Percentiles rank a stretch among this genome's conserved stretches.
phyloP scores from a whole-genome alignment of 73 alveolate genomes.

The Paraurostyla sp. region DNA sequence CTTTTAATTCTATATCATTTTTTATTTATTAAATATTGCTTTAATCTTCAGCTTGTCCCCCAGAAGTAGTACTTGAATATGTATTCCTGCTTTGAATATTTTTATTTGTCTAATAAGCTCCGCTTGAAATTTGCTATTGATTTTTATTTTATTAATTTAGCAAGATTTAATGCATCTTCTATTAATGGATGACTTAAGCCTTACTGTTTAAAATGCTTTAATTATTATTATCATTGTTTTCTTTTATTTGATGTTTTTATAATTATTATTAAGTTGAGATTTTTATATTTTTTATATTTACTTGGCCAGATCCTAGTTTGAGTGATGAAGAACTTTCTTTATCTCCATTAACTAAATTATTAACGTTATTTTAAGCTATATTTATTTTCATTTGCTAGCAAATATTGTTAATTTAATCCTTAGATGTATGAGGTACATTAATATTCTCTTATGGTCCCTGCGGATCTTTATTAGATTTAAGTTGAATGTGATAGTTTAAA shows the following conservation, averaged over 20 bases:
- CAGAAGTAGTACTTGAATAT: too few species aligned
- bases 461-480: conserved; percentile 1
- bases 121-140: not conserved
- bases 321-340: conserved; percentile 18
- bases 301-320: conserved; percentile 24
- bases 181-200: not conserved
- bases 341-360: not conserved
- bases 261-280: not conserved
- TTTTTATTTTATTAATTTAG: conserved; percentile 7
- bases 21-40: not conserved
- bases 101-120: too few species aligned
- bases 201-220: not conserved
- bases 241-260: not conserved
- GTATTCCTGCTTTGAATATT: too few species aligned
- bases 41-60: not conserved
- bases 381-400: not conserved
- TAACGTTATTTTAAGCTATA: not conserved
- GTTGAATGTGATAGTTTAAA: not conserved
- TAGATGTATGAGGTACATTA: not conserved
- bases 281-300: conserved; percentile 14
- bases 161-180: conserved; percentile 27
- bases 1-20: not conserved
- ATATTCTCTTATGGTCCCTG: not conserved
- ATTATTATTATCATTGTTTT: not conserved
- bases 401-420: not conserved